Conservation (phyloP, 257 asterid genomes). For the Solanum dulcamara region DNA sequence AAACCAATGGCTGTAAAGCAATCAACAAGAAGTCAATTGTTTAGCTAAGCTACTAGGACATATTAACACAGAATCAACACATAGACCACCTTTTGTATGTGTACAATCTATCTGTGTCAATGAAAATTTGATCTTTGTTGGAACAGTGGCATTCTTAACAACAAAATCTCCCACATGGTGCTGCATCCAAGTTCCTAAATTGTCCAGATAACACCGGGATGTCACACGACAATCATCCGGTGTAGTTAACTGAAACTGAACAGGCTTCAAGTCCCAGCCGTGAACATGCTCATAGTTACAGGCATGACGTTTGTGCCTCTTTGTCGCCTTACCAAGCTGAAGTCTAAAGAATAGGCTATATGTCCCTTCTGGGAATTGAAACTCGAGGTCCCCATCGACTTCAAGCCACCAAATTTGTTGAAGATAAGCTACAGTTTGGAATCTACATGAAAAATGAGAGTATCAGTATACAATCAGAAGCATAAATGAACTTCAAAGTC, state of each 20-base stretch:
- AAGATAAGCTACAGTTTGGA: constrained; percentile 66
- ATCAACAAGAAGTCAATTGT: constrained; percentile 1
- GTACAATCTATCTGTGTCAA: constrained; percentile 83
- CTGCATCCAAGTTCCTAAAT: constrained; percentile 55
- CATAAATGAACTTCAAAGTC: neutral
- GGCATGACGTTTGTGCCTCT: constrained; percentile 35
- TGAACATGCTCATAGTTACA: constrained; percentile 43
- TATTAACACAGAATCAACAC: constrained; percentile 64
- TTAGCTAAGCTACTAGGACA: constrained; percentile 48
- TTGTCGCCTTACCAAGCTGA: constrained; percentile 48
- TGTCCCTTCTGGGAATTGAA: constrained; percentile 52
- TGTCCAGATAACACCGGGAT: constrained; percentile 30
- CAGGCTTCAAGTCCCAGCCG: constrained; percentile 81
- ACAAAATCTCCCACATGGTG: constrained; percentile 70
- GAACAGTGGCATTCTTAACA: constrained; percentile 22
- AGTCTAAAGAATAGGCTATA: constrained; percentile 75
- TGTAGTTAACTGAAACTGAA: constrained; percentile 47
- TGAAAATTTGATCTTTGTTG: constrained; percentile 43
- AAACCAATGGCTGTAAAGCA: neutral
- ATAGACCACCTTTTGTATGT: constrained; percentile 79
- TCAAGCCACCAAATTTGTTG: constrained; percentile 95
- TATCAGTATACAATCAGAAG: neutral
- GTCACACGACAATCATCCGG: constrained; percentile 34
- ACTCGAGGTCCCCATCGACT: constrained; percentile 63
- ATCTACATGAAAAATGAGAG: constrained; percentile 24